Percentiles rank a stretch among this genome's conserved stretches.
Conservation (phyloP, 2,329 filamentous ascomycete species). For the Colletotrichum musicola region DNA sequence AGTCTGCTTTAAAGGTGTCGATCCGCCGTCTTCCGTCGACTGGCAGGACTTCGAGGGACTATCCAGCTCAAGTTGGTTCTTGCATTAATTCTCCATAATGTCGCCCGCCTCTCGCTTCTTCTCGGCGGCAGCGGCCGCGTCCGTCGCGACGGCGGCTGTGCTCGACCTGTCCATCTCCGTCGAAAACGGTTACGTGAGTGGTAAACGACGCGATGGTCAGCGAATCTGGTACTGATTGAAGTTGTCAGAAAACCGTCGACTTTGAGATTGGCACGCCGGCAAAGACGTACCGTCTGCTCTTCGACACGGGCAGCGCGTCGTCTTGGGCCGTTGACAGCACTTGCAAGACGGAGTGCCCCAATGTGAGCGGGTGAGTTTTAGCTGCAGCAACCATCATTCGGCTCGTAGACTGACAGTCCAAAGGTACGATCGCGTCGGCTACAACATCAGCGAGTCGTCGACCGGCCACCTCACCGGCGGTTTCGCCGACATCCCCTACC, state of each 20-base stretch:
- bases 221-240: neutral
- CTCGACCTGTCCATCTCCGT: constrained; percentile 37
- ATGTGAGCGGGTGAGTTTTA: constrained; percentile 41
- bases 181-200: constrained; percentile 34
- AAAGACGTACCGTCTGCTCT: constrained; percentile 45
- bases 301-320: constrained; percentile 52
- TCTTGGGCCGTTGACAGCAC: constrained; percentile 49
- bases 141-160: constrained; percentile 32
- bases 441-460: constrained; percentile 44
- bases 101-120: constrained; percentile 27
- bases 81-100: neutral
- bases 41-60: neutral
- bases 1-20: neutral
- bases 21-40: neutral
- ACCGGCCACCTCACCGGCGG: constrained; percentile 40
- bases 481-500: constrained; percentile 45
- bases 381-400: no score
- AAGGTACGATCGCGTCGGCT: constrained; percentile 46
- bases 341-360: constrained; percentile 44
- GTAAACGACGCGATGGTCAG: accelerated
- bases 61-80: constrained; percentile 13
- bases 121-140: constrained; percentile 26
- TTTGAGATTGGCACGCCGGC: constrained; percentile 46
- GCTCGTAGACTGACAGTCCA: neutral
- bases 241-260: constrained; percentile 18